Percentiles rank a stretch among this genome's conserved stretches.
Conservation (phyloP, 148 eudicot genomes). For the Rhododendron vialii region DNA sequence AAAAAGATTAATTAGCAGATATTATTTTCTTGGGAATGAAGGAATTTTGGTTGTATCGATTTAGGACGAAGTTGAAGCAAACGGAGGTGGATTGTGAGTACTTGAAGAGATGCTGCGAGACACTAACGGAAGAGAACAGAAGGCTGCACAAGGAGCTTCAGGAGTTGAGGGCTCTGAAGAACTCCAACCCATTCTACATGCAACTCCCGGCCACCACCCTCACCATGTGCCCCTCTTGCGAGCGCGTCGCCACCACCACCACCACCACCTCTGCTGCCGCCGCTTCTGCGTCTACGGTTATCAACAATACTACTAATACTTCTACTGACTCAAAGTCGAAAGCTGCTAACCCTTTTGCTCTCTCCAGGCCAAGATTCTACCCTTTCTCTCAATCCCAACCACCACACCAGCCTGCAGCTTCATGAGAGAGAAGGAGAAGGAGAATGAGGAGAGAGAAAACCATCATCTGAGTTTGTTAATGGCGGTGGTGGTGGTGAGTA, state of each 20-base stretch:
- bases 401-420: slow-evolving; percentile 31
- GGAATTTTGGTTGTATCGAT: background rate
- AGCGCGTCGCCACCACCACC: slow-evolving; percentile 45
- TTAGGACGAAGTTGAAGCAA: slow-evolving; percentile 58
- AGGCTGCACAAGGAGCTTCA: slow-evolving; percentile 54
- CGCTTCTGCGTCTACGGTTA: background rate
- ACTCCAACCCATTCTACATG: slow-evolving; percentile 41
- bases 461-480: background rate
- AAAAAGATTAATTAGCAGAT: no score
- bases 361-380: slow-evolving; percentile 24
- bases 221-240: slow-evolving; percentile 63
- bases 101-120: slow-evolving; percentile 56
- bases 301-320: background rate
- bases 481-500: slow-evolving; percentile 6
- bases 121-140: slow-evolving; percentile 43
- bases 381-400: slow-evolving; percentile 22
- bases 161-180: slow-evolving; percentile 42
- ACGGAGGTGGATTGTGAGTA: slow-evolving; percentile 63
- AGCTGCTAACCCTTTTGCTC: slow-evolving; percentile 21
- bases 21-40: no score
- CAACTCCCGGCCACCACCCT: slow-evolving; percentile 56
- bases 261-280: slow-evolving; percentile 16
- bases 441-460: background rate
- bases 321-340: slow-evolving; percentile 14
- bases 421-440: slow-evolving; percentile 13